phyloP scores from a whole-genome alignment of 371 early-diverging fungal species.

The Amoeboaphelidium protococcarum region DNA sequence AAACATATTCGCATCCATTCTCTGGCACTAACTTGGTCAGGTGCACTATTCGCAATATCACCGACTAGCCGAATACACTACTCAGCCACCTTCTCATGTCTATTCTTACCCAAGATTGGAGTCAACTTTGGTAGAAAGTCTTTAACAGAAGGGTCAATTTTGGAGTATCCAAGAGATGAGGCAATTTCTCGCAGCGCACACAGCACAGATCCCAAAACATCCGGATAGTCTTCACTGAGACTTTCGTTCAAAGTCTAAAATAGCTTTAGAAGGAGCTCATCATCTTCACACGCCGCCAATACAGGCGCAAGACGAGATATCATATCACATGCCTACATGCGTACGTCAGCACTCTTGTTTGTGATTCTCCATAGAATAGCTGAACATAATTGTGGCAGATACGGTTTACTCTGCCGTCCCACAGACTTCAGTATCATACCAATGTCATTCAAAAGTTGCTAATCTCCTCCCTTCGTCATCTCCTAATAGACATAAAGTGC shows the following conservation, averaged over 20 bases:
- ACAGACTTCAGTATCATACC: constrained; percentile 76
- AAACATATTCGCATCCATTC: constrained; percentile 99
- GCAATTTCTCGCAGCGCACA: constrained; percentile 74
- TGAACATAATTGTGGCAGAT: constrained; percentile 69
- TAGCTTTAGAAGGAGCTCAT: constrained; percentile 68
- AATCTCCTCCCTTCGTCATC: constrained; percentile 54
- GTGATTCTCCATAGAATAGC: constrained; percentile 86
- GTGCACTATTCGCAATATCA: constrained; percentile 88
- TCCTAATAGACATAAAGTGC: constrained; percentile 91
- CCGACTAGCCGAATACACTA: constrained; percentile 81
- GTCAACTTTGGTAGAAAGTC: constrained; percentile 84
- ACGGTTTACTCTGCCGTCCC: constrained; percentile 63
- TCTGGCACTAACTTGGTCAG: constrained; percentile 86
- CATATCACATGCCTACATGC: constrained; percentile 89
- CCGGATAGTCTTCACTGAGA: constrained; percentile 94
- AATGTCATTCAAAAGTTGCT: constrained; percentile 65
- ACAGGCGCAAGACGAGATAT: constrained; percentile 77
- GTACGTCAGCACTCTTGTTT: constrained; percentile 81
- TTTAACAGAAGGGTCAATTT: constrained; percentile 92
- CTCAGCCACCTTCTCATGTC: constrained; percentile 92
- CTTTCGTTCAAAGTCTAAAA: constrained; percentile 82
- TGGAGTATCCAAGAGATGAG: constrained; percentile 85
- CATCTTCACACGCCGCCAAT: constrained; percentile 79
- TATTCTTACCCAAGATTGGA: constrained; percentile 82
- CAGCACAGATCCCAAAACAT: constrained; percentile 79